phyloP scores from a whole-genome alignment of 306 rosid genomes.

The Castanea mollissima region DNA sequence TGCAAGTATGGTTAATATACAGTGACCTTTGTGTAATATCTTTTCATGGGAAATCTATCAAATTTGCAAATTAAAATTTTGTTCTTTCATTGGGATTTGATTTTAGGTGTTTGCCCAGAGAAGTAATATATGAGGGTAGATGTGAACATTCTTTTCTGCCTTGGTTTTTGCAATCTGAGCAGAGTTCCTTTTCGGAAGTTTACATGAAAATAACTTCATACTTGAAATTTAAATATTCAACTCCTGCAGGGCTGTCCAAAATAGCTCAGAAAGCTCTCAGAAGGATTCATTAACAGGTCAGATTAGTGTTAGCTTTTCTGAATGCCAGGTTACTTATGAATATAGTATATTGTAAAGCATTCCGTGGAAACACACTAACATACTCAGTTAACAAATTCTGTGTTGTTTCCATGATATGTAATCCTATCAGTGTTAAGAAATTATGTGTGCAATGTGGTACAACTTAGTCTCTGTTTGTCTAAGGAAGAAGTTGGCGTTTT shows the following conservation, averaged over 20 bases:
- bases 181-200: constrained; percentile 17
- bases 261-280: constrained; percentile 74
- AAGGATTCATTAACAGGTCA: constrained; percentile 70
- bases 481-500: too few relatives aligned
- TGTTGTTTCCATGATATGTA: constrained; percentile 10
- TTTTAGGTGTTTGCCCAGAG: constrained; percentile 89
- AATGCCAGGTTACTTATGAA: neutral
- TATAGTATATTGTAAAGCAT: neutral
- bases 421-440: neutral
- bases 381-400: constrained; percentile 10
- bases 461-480: neutral
- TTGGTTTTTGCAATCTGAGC: constrained; percentile 3
- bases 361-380: neutral
- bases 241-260: constrained; percentile 64
- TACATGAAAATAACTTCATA: constrained; percentile 11
- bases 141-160: constrained; percentile 43
- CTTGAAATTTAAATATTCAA: constrained; percentile 11
- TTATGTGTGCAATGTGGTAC: constrained; percentile 6
- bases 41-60: constrained; percentile 12
- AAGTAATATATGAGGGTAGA: constrained; percentile 66
- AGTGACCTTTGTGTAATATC: constrained; percentile 15
- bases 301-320: constrained; percentile 16
- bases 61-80: constrained; percentile 24
- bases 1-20: constrained; percentile 59
- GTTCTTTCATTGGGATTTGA: constrained; percentile 28